Evolutionary conservation across 225 moss, liverwort and hornwort genomes (phyloP).

Genomic region (Pseudisothecium myosuroides): DNA sequence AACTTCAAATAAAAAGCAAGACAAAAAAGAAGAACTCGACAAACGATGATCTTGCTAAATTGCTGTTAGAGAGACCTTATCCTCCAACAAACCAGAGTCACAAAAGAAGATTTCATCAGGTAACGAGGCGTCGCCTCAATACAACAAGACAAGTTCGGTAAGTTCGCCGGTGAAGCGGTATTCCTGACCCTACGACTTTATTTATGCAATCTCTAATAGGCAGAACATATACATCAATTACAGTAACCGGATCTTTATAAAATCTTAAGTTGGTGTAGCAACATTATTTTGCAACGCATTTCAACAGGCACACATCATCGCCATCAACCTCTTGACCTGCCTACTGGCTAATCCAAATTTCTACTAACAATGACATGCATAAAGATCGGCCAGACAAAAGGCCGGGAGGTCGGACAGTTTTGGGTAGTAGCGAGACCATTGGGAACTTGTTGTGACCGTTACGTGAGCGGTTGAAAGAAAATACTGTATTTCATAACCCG

Average conservation of each 20-base stretch:
- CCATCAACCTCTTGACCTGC: neutral
- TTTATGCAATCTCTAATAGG: neutral
- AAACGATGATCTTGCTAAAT: neutral
- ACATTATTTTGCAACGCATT: neutral
- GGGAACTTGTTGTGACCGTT: slow-evolving; percentile 10
- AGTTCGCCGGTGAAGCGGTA: neutral
- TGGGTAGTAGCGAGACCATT: neutral
- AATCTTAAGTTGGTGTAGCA: neutral
- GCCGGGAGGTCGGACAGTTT: neutral
- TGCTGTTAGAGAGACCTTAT: neutral
- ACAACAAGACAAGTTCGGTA: neutral
- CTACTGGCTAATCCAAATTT: neutral
- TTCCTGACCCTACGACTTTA: neutral
- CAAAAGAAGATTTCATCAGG: neutral
- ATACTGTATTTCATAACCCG: neutral
- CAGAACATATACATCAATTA: neutral
- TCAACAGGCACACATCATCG: neutral
- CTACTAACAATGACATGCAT: neutral
- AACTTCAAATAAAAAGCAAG: neutral
- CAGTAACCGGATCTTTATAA: neutral
- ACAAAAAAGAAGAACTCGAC: neutral
- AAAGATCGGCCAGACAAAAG: neutral
- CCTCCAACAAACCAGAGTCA: neutral
- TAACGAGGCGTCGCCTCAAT: neutral
- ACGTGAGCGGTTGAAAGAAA: slow-evolving; percentile 22